Conservation (phyloP, 805 yeast genomes). For the Lachancea sp. region DNA sequence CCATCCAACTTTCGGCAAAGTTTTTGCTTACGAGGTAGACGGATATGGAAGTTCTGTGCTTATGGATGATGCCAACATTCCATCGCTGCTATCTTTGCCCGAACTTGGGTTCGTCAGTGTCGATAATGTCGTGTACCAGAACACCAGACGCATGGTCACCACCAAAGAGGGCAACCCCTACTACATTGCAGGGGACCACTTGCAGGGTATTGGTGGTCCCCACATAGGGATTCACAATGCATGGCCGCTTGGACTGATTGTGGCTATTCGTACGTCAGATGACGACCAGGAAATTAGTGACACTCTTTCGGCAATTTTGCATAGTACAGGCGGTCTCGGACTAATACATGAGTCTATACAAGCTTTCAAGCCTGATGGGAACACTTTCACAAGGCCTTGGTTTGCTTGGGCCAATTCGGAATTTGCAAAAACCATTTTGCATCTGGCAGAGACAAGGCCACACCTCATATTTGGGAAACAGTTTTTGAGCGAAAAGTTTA, state of each 20-base stretch:
- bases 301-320: slow-evolving; percentile 45
- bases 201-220: slow-evolving; percentile 86
- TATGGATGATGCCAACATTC: slow-evolving; percentile 91
- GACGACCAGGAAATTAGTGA: slow-evolving; percentile 61
- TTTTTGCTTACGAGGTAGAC: slow-evolving; percentile 84
- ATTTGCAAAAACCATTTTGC: slow-evolving; percentile 79
- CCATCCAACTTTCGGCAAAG: slow-evolving; percentile 66
- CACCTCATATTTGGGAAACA: slow-evolving; percentile 54
- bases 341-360: slow-evolving; percentile 78
- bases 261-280: slow-evolving; percentile 66
- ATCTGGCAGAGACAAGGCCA: slow-evolving; percentile 68
- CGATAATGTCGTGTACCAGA: slow-evolving; percentile 58
- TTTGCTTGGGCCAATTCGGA: slow-evolving; percentile 93
- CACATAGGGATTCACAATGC: slow-evolving; percentile 76
- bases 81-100: slow-evolving; percentile 74
- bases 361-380: slow-evolving; percentile 46
- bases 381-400: slow-evolving; percentile 74
- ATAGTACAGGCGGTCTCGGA: slow-evolving; percentile 67
- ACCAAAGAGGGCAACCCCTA: slow-evolving; percentile 72
- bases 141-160: slow-evolving; percentile 72
- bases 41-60: slow-evolving; percentile 68
- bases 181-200: slow-evolving; percentile 52
- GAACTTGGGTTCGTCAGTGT: slow-evolving; percentile 58
- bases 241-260: slow-evolving; percentile 86
- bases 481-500: slow-evolving; percentile 9